Evolutionary conservation across 2,329 filamentous ascomycete genomes (phyloP).

Genomic region (Trichothecium roseum): DNA sequence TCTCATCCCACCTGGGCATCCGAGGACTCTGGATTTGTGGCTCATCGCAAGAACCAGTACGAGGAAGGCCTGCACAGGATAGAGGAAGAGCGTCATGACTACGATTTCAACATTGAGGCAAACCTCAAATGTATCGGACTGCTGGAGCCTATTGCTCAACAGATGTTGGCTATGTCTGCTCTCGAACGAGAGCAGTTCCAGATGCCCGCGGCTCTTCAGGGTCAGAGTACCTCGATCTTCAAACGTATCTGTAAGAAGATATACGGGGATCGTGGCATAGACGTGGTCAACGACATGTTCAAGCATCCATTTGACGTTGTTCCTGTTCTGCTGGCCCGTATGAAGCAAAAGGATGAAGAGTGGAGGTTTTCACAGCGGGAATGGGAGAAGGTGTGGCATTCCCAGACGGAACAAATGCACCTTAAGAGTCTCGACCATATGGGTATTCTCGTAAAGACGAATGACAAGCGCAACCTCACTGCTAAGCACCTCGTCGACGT

Average conservation of each 20-base stretch:
- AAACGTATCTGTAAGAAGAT: constrained; percentile 97
- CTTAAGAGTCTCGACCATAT: constrained; percentile 96
- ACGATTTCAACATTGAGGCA: constrained; percentile 96
- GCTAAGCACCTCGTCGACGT: constrained; percentile 83
- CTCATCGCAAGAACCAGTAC: constrained; percentile 90
- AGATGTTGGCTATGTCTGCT: constrained; percentile 71
- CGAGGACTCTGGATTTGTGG: constrained; percentile 94
- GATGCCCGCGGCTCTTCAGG: constrained; percentile 74
- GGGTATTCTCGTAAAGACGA: constrained; percentile 77
- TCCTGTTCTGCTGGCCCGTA: constrained; percentile 73
- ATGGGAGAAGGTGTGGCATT: constrained; percentile 98
- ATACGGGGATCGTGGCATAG: constrained; percentile 78
- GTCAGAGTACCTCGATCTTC: constrained; percentile 93
- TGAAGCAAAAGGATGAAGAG: constrained; percentile 95
- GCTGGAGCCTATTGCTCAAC: constrained; percentile 85
- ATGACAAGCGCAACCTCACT: constrained; percentile 84
- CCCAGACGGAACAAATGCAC: constrained; percentile 89
- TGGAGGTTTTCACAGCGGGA: constrained; percentile 96
- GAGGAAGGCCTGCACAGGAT: constrained; percentile 93
- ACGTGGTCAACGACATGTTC: constrained; percentile 83
- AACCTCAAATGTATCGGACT: constrained; percentile 93
- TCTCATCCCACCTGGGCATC: constrained; percentile 98
- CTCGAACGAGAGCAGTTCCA: constrained; percentile 64
- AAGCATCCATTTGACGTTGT: constrained; percentile 75
- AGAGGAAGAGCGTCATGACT: constrained; percentile 96